Evolutionary conservation across 164 flowering plant genomes (phyloP).

Genomic region (Dillenia suffruticosa): DNA sequence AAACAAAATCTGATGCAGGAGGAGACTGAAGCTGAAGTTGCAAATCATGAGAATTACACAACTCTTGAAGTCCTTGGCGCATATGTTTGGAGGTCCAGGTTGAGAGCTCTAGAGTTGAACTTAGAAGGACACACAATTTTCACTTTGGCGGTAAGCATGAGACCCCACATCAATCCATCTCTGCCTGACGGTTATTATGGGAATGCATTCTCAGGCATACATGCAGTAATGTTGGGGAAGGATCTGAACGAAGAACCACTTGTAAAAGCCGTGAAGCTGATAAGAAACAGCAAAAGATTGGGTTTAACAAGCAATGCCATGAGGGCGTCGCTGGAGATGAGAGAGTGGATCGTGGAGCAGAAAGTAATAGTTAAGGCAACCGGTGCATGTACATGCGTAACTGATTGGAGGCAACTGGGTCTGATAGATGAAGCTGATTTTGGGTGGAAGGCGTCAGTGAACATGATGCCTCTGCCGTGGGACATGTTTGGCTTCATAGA

Average conservation of each 20-base stretch:
- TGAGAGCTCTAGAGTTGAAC: conserved; percentile 20
- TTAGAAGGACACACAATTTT: conserved; percentile 13
- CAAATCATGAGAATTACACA: conserved; percentile 11
- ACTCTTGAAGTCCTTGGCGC: conserved; percentile 26
- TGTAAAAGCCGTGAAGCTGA: conserved; percentile 12
- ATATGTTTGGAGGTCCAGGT: conserved; percentile 30
- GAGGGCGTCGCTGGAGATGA: conserved; percentile 1
- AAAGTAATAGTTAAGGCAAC: not conserved
- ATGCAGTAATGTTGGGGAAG: conserved; percentile 9
- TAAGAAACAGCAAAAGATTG: conserved; percentile 22
- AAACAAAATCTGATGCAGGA: conserved; percentile 14
- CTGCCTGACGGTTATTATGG: conserved; percentile 33
- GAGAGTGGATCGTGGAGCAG: conserved; percentile 8
- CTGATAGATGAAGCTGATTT: conserved; percentile 24
- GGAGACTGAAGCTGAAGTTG: conserved; percentile 2
- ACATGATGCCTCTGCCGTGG: conserved; percentile 21
- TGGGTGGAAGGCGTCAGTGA: conserved; percentile 25
- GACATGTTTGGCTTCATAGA: conserved; percentile 18
- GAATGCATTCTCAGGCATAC: conserved; percentile 18
- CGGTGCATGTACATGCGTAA: not conserved
- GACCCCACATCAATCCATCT: conserved; percentile 19
- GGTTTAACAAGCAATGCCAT: conserved; percentile 8
- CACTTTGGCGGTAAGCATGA: conserved; percentile 12
- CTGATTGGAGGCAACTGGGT: conserved; percentile 34
- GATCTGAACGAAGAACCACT: conserved; percentile 22